phyloP scores from a whole-genome alignment of 1,284 basidiomycete genomes.

The Moesziomyces sp. region DNA sequence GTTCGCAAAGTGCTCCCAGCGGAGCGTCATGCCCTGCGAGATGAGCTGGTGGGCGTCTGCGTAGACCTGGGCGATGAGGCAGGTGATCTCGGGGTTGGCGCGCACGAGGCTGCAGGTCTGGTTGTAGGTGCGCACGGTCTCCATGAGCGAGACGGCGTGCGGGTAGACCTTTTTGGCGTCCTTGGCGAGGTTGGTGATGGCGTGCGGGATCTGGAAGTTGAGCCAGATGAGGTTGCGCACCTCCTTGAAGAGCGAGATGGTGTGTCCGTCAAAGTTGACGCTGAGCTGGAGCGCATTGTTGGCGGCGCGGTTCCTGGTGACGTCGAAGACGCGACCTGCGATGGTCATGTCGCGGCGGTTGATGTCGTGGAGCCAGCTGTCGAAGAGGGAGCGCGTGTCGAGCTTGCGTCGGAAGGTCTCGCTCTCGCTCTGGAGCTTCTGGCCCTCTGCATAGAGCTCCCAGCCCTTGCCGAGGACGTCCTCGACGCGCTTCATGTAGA shows the following conservation, averaged over 20 bases:
- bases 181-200: conserved; percentile 94
- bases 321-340: conserved; percentile 94
- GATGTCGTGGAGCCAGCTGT: conserved; percentile 96
- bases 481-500: conserved; percentile 99
- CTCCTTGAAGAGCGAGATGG: conserved; percentile 98
- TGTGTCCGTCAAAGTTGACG: conserved; percentile 97
- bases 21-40: conserved; percentile 77
- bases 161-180: conserved; percentile 98
- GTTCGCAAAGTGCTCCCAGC: conserved; percentile 88
- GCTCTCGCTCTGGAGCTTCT: conserved; percentile 91
- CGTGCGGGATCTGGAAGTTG: conserved; percentile 92
- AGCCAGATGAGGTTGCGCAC: conserved; percentile 95
- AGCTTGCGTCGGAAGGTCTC: conserved; percentile 94
- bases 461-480: conserved; percentile 98
- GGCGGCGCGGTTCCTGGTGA: conserved; percentile 77
- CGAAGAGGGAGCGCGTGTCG: conserved; percentile 90
- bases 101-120: conserved; percentile 89
- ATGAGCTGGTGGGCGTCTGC: conserved; percentile 56
- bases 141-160: conserved; percentile 93
- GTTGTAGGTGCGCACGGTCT: conserved; percentile 94
- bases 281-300: conserved; percentile 77
- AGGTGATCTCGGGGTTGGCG: conserved; percentile 86
- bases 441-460: conserved; percentile 99
- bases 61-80: conserved; percentile 72
- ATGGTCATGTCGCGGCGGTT: conserved; percentile 87